Percentiles rank a stretch among this genome's conserved stretches.
phyloP scores from a whole-genome alignment of 352 stramenopile genomes.

The Phytophthora sojae region DNA sequence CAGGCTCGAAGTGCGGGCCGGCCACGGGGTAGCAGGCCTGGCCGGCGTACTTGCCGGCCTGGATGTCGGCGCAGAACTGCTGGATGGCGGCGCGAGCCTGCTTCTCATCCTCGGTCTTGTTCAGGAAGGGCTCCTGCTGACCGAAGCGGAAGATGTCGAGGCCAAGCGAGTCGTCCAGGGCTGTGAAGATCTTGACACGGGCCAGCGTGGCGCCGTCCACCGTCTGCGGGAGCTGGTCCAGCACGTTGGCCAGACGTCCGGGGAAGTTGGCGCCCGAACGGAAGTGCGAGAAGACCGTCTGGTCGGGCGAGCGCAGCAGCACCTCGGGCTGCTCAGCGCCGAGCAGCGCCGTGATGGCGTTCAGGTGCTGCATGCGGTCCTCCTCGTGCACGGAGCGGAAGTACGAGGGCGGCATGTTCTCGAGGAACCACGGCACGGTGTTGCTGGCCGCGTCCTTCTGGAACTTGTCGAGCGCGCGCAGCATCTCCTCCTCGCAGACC shows the following conservation, averaged over 20 bases:
- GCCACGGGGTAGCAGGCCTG: constrained; percentile 62
- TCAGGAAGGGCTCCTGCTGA: constrained; percentile 76
- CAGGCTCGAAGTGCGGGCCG: constrained; percentile 64
- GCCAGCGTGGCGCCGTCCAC: constrained; percentile 71
- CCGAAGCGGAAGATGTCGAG: constrained; percentile 91
- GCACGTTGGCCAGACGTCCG: constrained; percentile 70
- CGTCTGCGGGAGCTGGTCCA: constrained; percentile 73
- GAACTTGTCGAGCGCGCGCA: constrained; percentile 70
- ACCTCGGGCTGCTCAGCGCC: constrained; percentile 83
- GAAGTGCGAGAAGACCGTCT: constrained; percentile 86
- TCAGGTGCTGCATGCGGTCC: constrained; percentile 87
- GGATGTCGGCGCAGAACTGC: constrained; percentile 73
- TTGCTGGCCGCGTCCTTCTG: constrained; percentile 74
- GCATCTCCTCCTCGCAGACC: constrained; percentile 48
- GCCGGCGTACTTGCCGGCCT: constrained; percentile 74
- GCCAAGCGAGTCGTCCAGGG: constrained; percentile 82
- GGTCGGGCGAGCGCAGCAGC: constrained; percentile 82
- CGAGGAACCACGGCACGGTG: constrained; percentile 88
- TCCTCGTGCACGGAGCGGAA: constrained; percentile 88
- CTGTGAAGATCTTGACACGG: constrained; percentile 92
- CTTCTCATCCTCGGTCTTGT: constrained; percentile 68
- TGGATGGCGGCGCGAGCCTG: constrained; percentile 63
- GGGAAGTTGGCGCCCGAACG: constrained; percentile 81
- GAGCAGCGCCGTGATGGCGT: constrained; percentile 85
- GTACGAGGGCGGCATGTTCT: constrained; percentile 92